Evolutionary conservation across 176 grass and related monocot species (phyloP).

Genomic region (Tuctoria greenei): DNA sequence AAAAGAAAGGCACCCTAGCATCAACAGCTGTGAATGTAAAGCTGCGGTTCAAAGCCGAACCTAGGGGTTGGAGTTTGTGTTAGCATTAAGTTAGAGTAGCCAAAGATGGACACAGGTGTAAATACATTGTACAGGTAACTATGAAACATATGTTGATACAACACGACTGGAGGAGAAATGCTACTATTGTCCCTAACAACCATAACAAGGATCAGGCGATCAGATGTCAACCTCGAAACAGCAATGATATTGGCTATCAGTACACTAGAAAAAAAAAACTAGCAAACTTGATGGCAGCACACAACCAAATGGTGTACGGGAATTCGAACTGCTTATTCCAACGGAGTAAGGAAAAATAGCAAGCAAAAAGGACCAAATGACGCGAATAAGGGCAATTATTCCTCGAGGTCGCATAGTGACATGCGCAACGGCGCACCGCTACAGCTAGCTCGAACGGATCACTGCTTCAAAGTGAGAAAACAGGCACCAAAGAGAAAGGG

Average conservation of each 20-base stretch:
- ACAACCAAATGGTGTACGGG: background rate
- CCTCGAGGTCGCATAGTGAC: background rate
- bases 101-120: background rate
- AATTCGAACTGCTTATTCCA: background rate
- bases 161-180: background rate
- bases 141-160: background rate
- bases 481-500: background rate
- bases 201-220: slow-evolving; percentile 2
- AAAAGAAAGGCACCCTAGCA: background rate
- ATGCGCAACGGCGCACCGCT: background rate
- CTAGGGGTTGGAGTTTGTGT: background rate
- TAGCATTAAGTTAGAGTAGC: background rate
- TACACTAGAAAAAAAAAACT: background rate
- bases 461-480: background rate
- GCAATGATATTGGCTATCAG: background rate
- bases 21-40: background rate
- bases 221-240: slow-evolving; percentile 9
- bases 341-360: slow-evolving; percentile 3
- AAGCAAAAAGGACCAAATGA: background rate
- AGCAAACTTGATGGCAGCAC: background rate
- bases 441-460: background rate
- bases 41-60: background rate
- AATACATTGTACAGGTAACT: background rate
- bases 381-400: background rate
- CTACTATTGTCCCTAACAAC: background rate